Base-by-base conservation (phyloP, 331 rosid species). In the Quercus lobata region DNA sequence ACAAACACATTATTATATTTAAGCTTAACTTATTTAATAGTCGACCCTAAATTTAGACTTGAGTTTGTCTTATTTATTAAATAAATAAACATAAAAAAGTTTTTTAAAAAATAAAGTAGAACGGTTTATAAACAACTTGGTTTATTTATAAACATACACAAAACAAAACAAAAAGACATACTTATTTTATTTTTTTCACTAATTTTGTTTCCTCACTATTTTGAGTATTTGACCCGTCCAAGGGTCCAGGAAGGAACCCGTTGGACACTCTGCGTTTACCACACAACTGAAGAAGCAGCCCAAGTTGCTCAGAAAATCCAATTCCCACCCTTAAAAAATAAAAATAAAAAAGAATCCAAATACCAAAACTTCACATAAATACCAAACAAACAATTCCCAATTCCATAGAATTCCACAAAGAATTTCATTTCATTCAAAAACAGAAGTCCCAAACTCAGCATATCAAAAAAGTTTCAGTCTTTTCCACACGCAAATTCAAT, bases 171-270 rank as follows among this genome's bases (percentile, higher is more conserved):
- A 41, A 9, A 37, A 37, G 44, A 37, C 44, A 41, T 41, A 41
- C 12, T 41, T 8, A 8, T 7, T 41, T 41, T 37, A 41, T 41
- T 41, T 41, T 41, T 49, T 49, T 49, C 55, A 14, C 49, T 9
- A 41, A 2, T 41, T 9, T 9, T 41, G 2, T 41, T 41, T 41
- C 49, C 14, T 41, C 49, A 9, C 14, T 9, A 8, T 9, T 41
- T 41, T 41, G 49, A 49, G 55, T 49, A 4, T 55, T 12, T 21
- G 73, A 57, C 83, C 86, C 83, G 84, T 81, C 86, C 88, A 70
- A 70, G 79, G 86, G 69, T 79, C 78, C 81, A 15, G 81, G 78
- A 66, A 7, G 24, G 3, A 65, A 32, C 71, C 71, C 71, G 71
- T 65, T 37, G 14, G 2, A 32, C 49, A 65, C 46, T 30, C 46